Percentiles rank a stretch among this genome's conserved stretches.
phyloP scores from a whole-genome alignment of 306 rosid genomes.

The Citrullus mucosospermus region DNA sequence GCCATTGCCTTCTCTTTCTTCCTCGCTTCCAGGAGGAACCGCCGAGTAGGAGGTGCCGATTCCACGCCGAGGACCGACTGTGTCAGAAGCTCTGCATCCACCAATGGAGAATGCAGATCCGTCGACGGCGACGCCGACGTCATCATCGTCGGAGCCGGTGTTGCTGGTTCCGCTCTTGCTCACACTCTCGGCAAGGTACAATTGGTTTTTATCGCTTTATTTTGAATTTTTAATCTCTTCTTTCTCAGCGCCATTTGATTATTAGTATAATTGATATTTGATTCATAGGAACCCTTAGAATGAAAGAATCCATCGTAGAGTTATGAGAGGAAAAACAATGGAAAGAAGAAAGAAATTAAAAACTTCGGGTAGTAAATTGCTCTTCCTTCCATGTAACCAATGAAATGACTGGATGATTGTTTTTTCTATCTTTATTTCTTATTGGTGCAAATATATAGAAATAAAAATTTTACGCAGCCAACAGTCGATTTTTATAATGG shows the following conservation, averaged over 20 bases:
- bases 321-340: not conserved
- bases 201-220: not conserved
- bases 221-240: not conserved
- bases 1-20: slow-evolving; percentile 23
- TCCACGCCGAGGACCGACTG: slow-evolving; percentile 12
- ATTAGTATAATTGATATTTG: not conserved
- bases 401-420: not conserved
- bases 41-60: not conserved
- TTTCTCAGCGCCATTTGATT: no score
- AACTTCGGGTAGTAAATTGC: not conserved
- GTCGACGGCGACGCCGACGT: slow-evolving; percentile 33
- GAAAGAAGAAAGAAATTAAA: not conserved
- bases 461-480: not conserved
- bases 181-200: slow-evolving; percentile 83
- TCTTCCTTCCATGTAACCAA: not conserved
- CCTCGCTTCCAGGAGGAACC: slow-evolving; percentile 1
- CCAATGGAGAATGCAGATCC: slow-evolving; percentile 52
- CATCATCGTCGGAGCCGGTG: slow-evolving; percentile 91
- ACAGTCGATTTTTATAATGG: not conserved
- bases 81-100: slow-evolving; percentile 22
- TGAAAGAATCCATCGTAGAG: not conserved
- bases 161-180: slow-evolving; percentile 91
- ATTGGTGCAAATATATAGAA: not conserved
- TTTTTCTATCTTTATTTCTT: not conserved
- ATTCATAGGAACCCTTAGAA: not conserved